A percentile compares a stretch with the other conserved stretches of the same genome.
Conservation (phyloP, 164 flowering plant genomes). For the Chimonanthus salicifolius region DNA sequence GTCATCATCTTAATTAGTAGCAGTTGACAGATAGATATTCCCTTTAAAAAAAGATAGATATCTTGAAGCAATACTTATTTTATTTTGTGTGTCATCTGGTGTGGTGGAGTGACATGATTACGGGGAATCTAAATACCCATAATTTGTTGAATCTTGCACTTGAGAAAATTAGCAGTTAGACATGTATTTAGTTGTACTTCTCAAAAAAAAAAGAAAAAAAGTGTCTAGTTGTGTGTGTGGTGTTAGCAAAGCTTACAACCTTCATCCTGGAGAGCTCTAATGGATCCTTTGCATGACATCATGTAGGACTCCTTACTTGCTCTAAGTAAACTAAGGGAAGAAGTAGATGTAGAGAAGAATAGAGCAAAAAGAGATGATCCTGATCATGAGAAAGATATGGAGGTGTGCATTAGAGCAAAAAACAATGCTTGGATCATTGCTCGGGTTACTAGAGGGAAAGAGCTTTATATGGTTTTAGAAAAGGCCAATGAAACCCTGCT, state of each 20-base stretch:
- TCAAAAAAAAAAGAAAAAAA: no score
- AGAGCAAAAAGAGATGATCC: slow-evolving; percentile 47
- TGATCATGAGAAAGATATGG: slow-evolving; percentile 64
- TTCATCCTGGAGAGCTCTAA: background rate
- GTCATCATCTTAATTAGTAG: no score
- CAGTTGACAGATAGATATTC: no score
- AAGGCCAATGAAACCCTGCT: slow-evolving; percentile 91
- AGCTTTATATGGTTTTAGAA: slow-evolving; percentile 90
- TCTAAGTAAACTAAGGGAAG: slow-evolving; percentile 68
- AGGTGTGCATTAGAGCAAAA: slow-evolving; percentile 76
- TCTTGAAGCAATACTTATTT: no score
- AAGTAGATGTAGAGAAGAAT: slow-evolving; percentile 76
- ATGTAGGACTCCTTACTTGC: slow-evolving; percentile 79
- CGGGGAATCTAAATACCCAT: no score
- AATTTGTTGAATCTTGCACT: no score
- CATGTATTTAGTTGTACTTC: no score
- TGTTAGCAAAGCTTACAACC: background rate
- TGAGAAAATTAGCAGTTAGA: no score
- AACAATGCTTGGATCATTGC: slow-evolving; percentile 94
- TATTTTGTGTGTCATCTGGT: no score
- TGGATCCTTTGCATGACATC: background rate
- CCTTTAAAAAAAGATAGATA: no score
- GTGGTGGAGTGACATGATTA: no score
- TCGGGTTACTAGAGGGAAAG: slow-evolving; percentile 70
- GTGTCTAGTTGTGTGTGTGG: no score